Evolutionary conservation across 441 rosid genomes (phyloP), one percentile per base, ranked within the genome.

Genomic region (Gossypium davidsonii): DNA sequence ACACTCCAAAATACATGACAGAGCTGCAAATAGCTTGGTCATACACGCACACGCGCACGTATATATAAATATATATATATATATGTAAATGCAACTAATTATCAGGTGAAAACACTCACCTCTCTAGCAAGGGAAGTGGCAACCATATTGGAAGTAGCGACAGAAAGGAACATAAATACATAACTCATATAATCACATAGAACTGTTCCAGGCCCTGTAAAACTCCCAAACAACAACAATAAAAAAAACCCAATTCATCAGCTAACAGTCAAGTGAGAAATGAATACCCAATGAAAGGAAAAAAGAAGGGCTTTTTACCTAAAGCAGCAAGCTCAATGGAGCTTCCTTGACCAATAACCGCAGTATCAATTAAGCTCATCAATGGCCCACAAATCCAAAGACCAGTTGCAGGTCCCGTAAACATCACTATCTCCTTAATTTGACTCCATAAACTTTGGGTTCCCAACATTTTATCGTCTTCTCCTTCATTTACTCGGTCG

Each of bases 351-450:
- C 97, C 98, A 53, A 94, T 88, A 39, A 92, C 93, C 0, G 90
- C 98, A 39, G 97, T 92, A 49, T 91, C 94, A 79, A 90, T 89
- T 75, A 94, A 90, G 86, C 98, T 94, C 97, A 94, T 90, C 84
- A 94, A 75, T 14, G 98, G 97, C 11, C 89, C 91, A 77, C 97
- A 94, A 1, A 94, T 79, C 98, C 98, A 92, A 34, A 92, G 82
- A 55, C 93, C 98, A 1, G 95, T 85, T 1, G 97, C 98, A 1
- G 98, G 98, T 48, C 94, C 98, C 0, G 97, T 87, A 72, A 94
- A 94, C 88, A 82, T 77, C 0, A 85, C 79, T 66, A 94, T 90
- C 83, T 91, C 93, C 83, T 87, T 90, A 78, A 89, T 79, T 78
- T 91, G 97, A 11, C 84, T 81, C 96, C 86, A 87, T 28, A 89